phyloP scores from a whole-genome alignment of 2,329 filamentous ascomycete genomes.

The Penicillium decumbens region DNA sequence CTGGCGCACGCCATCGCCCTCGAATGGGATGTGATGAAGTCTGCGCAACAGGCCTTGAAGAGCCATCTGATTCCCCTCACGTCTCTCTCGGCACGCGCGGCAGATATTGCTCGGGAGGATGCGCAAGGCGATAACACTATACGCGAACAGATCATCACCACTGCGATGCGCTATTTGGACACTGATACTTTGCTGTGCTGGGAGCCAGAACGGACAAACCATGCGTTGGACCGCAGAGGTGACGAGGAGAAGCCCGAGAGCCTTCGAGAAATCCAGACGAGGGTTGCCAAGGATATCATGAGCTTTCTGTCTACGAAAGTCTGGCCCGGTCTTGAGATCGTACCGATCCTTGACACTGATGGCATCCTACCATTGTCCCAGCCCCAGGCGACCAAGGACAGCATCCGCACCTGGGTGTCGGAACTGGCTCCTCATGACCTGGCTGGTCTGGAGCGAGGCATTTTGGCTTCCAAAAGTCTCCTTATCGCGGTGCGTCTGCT shows the following conservation, averaged over 20 bases:
- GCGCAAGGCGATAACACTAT: constrained; percentile 47
- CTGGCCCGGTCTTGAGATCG: constrained; percentile 78
- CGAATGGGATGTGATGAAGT: constrained; percentile 85
- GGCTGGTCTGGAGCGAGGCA: constrained; percentile 76
- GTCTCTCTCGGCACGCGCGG: constrained; percentile 72
- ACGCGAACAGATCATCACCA: constrained; percentile 60
- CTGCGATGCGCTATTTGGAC: constrained; percentile 77
- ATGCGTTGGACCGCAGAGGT: constrained; percentile 46
- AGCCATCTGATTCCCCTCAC: constrained; percentile 88
- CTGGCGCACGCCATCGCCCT: constrained; percentile 81
- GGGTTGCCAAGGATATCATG: constrained; percentile 65
- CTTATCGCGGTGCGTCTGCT: constrained; percentile 71
- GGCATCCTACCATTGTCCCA: constrained; percentile 74
- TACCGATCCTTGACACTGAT: constrained; percentile 72
- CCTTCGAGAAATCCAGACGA: constrained; percentile 68
- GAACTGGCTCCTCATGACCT: constrained; percentile 73
- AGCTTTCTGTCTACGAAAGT: constrained; percentile 65
- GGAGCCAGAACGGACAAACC: constrained; percentile 57
- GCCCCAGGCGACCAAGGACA: constrained; percentile 66
- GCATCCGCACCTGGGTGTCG: constrained; percentile 72
- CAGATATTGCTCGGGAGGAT: constrained; percentile 74
- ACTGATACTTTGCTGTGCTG: constrained; percentile 93
- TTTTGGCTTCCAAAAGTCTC: constrained; percentile 81
- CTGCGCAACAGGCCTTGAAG: constrained; percentile 76
- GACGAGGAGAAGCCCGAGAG: constrained; percentile 50